A percentile compares a stretch with the other conserved stretches of the same genome.
Conservation (phyloP, 768 basidiomycete genomes). For the Lepiota venenata region DNA sequence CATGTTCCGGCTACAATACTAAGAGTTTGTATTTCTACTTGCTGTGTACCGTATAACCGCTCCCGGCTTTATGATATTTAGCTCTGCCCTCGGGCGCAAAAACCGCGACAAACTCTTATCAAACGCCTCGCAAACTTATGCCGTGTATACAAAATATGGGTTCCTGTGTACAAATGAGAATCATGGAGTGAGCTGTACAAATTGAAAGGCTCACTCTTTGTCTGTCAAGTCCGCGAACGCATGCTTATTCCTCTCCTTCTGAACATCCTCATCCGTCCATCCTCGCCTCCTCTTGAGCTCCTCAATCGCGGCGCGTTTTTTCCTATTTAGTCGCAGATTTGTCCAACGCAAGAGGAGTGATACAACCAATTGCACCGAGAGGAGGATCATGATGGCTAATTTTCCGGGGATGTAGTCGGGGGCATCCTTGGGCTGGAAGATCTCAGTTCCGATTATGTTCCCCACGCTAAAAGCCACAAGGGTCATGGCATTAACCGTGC, state of each 20-base stretch:
- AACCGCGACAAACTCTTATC: too few species aligned
- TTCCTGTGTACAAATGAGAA: slow-evolving; percentile 4
- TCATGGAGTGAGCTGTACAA: not conserved
- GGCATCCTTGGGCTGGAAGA: slow-evolving; percentile 60
- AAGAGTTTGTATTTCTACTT: slow-evolving; percentile 9
- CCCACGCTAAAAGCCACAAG: slow-evolving; percentile 51
- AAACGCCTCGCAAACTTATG: slow-evolving; percentile 8
- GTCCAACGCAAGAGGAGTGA: slow-evolving; percentile 49
- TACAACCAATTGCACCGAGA: slow-evolving; percentile 48
- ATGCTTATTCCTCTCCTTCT: slow-evolving; percentile 53
- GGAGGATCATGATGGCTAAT: slow-evolving; percentile 57
- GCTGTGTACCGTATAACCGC: not conserved
- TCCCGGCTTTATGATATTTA: slow-evolving; percentile 10
- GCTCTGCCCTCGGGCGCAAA: not conserved
- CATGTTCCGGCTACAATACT: slow-evolving; percentile 75
- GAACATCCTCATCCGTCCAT: slow-evolving; percentile 58
- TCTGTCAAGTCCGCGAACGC: slow-evolving; percentile 66
- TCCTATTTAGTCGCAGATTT: slow-evolving; percentile 49
- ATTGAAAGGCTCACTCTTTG: slow-evolving; percentile 43
- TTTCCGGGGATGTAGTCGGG: slow-evolving; percentile 67
- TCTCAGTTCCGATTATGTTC: slow-evolving; percentile 61
- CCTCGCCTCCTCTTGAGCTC: slow-evolving; percentile 42
- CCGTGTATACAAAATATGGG: slow-evolving; percentile 12
- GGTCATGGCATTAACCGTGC: slow-evolving; percentile 61
- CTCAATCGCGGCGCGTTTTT: slow-evolving; percentile 38